Percentiles rank a stretch among this genome's conserved stretches.
Conservation (phyloP, 2,329 filamentous ascomycete genomes). For the Drechslerella dactyloides region DNA sequence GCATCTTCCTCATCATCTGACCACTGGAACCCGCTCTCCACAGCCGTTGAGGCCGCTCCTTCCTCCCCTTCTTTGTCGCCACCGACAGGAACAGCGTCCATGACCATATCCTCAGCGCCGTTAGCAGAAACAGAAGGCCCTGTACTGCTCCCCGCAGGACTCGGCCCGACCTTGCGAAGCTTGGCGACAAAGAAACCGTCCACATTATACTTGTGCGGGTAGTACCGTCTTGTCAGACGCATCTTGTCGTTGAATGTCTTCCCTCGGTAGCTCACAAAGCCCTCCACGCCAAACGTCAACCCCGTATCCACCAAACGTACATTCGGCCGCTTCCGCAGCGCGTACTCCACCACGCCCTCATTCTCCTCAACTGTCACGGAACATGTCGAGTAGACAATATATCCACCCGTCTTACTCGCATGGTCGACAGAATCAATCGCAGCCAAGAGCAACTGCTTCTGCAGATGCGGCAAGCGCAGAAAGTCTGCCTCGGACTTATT, state of each 20-base stretch:
- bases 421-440: constrained; percentile 97
- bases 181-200: constrained; percentile 99
- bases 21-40: constrained; percentile 66
- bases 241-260: constrained; percentile 89
- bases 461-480: constrained; percentile 86
- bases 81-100: constrained; percentile 46
- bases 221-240: constrained; percentile 82
- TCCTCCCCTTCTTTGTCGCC: constrained; percentile 39
- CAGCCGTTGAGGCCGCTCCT: constrained; percentile 54
- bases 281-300: constrained; percentile 86
- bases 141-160: constrained; percentile 66
- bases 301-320: constrained; percentile 91
- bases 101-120: constrained; percentile 47
- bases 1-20: constrained; percentile 77
- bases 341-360: constrained; percentile 92
- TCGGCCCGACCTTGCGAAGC: constrained; percentile 87
- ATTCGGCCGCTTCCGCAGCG: constrained; percentile 87
- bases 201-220: constrained; percentile 90
- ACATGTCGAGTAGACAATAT: constrained; percentile 96
- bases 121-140: constrained; percentile 55
- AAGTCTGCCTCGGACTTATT: constrained; percentile 98
- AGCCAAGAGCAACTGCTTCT: constrained; percentile 90
- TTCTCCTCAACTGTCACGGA: constrained; percentile 93
- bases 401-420: constrained; percentile 87
- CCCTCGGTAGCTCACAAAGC: constrained; percentile 87